Evolutionary conservation across 495 filamentous ascomycete genomes (phyloP).

Genomic region (Rostrohypoxylon terebratum): DNA sequence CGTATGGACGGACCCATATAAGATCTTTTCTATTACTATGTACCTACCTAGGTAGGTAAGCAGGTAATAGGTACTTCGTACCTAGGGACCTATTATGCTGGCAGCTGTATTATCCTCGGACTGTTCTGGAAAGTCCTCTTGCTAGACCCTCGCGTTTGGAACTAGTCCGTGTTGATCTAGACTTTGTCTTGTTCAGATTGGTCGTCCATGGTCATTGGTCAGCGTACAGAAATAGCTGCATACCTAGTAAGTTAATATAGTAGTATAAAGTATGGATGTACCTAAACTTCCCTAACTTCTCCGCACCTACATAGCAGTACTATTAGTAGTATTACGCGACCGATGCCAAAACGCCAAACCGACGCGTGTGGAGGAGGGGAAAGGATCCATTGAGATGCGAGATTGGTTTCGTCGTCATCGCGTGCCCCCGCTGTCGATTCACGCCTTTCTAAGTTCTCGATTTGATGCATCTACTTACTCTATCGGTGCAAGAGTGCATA

Average conservation of each 20-base stretch:
- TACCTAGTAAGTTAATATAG: constrained; percentile 10
- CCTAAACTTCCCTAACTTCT: no score
- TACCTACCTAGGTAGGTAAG: no score
- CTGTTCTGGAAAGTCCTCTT: constrained; percentile 18
- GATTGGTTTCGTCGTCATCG: constrained; percentile 20
- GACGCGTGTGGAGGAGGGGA: constrained; percentile 32
- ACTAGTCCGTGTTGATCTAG: constrained; percentile 18
- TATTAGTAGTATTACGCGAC: no score
- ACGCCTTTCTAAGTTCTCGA: background rate
- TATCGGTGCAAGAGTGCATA: background rate
- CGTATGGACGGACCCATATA: constrained; percentile 30
- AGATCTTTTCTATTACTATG: no score
- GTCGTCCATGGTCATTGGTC: constrained; percentile 11
- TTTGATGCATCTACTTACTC: background rate
- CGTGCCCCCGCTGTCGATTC: constrained; percentile 26
- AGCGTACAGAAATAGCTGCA: constrained; percentile 27
- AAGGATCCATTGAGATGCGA: background rate
- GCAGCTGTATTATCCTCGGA: constrained; percentile 7
- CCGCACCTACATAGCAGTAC: no score
- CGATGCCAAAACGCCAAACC: constrained; percentile 42
- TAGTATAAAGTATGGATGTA: no score
- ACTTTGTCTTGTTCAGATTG: constrained; percentile 19
- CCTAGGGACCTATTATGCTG: no score
- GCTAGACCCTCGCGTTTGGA: constrained; percentile 9
- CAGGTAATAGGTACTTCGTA: no score